Evolutionary conservation across 2,329 filamentous ascomycete genomes (phyloP), one percentile per base, ranked within the genome.

Genomic region (Aspergillus sp.): DNA sequence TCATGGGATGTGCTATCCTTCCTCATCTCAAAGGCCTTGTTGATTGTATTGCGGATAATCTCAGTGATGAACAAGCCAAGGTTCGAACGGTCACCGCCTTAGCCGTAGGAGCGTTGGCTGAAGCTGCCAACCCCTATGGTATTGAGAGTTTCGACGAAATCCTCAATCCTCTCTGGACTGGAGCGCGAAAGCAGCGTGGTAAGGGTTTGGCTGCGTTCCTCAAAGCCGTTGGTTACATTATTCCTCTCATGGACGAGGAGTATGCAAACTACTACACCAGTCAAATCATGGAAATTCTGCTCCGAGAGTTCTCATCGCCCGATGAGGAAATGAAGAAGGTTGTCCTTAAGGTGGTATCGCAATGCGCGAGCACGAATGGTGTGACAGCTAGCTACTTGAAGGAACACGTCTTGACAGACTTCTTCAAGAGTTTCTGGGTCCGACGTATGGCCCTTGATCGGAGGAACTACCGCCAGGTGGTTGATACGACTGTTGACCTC

Each of bases 301-400:
- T 98, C 31, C 87, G 95, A 68, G 95, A 99, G 72, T 99, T 99
- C 70, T 90, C 92, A 6, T 97, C 93, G 0, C 95, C 95, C 0
- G 95, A 99, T 65, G 95, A 99, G 75, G 95, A 99, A 76, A 99
- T 99, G 95, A 99, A 98, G 79, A 99, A 99, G 80, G 95, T 99
- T 1, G 95, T 99, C 7, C 80, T 99, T 58, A 98, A 98, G 77
- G 95, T 99, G 27, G 87, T 99, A 15, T 97, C 93, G 17, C 95
- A 99, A 71, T 98, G 95, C 71, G 91, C 95, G 7, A 89, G 89
- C 66, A 98, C 93, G 2, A 90, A 96, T 70, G 95, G 95, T 77
- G 95, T 99, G 27, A 98, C 95, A 35, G 90, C 93, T 37, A 90
- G 88, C 40, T 99, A 98, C 70, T 83, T 99, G 41, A 98, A 97